phyloP scores from a whole-genome alignment of 768 basidiomycete genomes.

The Leccinum olivaceopallidum region DNA sequence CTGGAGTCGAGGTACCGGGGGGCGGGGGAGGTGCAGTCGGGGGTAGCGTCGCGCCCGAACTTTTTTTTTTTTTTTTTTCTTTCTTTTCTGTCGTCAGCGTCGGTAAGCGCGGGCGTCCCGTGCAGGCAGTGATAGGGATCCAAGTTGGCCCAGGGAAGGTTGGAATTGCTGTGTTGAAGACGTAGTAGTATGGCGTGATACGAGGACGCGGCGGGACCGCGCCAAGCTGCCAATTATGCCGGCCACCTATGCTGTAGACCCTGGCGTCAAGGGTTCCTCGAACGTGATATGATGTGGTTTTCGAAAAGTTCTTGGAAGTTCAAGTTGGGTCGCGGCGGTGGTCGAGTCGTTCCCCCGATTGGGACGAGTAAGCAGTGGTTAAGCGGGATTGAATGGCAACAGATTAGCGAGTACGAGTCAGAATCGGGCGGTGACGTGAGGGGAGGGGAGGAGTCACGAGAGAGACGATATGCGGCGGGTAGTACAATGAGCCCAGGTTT shows the following conservation, averaged over 20 bases:
- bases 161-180: neutral
- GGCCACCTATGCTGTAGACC: neutral
- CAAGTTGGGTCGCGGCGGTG: neutral
- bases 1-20: neutral
- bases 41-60: neutral
- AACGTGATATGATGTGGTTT: neutral
- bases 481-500: neutral
- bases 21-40: neutral
- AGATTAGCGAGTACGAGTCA: neutral
- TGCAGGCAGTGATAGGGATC: neutral
- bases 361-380: neutral
- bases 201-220: neutral
- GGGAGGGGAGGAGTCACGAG: neutral
- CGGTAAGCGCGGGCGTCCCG: slow-evolving; percentile 1
- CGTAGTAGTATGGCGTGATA: neutral
- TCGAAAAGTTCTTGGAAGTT: neutral
- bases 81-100: neutral
- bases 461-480: slow-evolving; percentile 1
- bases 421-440: slow-evolving; percentile 1
- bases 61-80: neutral
- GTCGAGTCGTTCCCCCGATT: neutral
- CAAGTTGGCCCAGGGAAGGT: neutral
- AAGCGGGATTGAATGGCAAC: neutral
- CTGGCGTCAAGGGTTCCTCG: neutral
- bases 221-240: neutral